Evolutionary conservation across 1,284 basidiomycete species (phyloP).

Genomic region (Farysia itapuensis): DNA sequence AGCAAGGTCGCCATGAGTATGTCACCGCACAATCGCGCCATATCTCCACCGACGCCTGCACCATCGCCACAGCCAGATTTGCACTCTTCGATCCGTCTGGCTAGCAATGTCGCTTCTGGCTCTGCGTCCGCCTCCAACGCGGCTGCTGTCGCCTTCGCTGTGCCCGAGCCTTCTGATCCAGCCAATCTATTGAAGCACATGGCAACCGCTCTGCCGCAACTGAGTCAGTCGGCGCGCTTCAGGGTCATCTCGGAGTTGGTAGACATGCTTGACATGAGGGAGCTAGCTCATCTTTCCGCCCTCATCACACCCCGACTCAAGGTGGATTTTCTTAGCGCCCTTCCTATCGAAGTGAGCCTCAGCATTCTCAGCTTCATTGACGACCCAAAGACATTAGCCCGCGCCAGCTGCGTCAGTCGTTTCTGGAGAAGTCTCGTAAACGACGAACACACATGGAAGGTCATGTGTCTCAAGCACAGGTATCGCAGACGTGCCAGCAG

Average conservation of each 20-base stretch:
- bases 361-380: slow-evolving; percentile 81
- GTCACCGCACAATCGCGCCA: slow-evolving; percentile 42
- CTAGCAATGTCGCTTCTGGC: slow-evolving; percentile 31
- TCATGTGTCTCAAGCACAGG: slow-evolving; percentile 68
- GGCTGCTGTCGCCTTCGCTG: not conserved
- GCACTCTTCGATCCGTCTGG: slow-evolving; percentile 31
- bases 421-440: slow-evolving; percentile 77
- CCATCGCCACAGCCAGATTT: slow-evolving; percentile 50
- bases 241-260: slow-evolving; percentile 47
- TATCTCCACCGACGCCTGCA: slow-evolving; percentile 51
- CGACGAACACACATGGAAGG: slow-evolving; percentile 82
- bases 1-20: slow-evolving; percentile 42
- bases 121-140: slow-evolving; percentile 4
- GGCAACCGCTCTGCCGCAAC: slow-evolving; percentile 28
- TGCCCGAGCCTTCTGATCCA: slow-evolving; percentile 28
- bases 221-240: slow-evolving; percentile 32
- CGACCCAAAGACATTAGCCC: slow-evolving; percentile 74
- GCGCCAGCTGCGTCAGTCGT: slow-evolving; percentile 73
- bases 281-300: slow-evolving; percentile 76
- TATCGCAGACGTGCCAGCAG: slow-evolving; percentile 31
- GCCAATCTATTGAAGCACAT: slow-evolving; percentile 37
- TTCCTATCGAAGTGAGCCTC: slow-evolving; percentile 81
- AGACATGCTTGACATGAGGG: slow-evolving; percentile 65
- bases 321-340: slow-evolving; percentile 78
- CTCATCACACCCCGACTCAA: slow-evolving; percentile 77